Conservation (phyloP, 208 protist genomes). For the Tritrichomonas foetus region DNA sequence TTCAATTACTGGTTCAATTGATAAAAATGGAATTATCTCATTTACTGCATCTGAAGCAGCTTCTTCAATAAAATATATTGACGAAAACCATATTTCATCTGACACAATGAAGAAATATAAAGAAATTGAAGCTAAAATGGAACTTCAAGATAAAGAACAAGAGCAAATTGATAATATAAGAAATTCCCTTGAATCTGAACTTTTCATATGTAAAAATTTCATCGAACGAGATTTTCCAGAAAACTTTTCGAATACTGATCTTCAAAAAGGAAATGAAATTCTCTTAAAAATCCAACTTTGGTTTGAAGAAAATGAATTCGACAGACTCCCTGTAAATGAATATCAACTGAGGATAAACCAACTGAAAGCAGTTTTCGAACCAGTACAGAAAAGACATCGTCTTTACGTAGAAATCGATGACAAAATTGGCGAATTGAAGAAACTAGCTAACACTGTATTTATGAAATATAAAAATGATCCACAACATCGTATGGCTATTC, state of each 20-base stretch:
- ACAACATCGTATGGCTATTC: not conserved
- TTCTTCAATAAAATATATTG: not conserved
- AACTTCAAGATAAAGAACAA: not conserved
- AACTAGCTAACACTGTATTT: not conserved
- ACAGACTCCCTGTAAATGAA: not conserved
- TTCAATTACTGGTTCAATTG: not conserved
- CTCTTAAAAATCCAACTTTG: not conserved
- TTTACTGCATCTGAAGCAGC: not conserved
- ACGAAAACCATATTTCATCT: not conserved
- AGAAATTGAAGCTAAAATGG: not conserved
- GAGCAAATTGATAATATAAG: not conserved
- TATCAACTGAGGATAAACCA: not conserved
- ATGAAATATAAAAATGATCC: too few species aligned
- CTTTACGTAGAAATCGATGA: not conserved
- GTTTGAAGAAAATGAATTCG: slow-evolving; percentile 13
- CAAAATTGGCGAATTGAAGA: not conserved
- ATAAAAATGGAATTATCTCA: not conserved
- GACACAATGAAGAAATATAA: not conserved
- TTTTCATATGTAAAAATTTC: not conserved
- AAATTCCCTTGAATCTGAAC: not conserved
- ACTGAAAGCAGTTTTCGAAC: not conserved
- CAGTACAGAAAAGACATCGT: not conserved
- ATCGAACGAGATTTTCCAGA: not conserved
- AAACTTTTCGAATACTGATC: not conserved
- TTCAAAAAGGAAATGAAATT: not conserved